Base-by-base conservation (phyloP, 768 basidiomycete species). In the Sistotremastrum niveocremeum region DNA sequence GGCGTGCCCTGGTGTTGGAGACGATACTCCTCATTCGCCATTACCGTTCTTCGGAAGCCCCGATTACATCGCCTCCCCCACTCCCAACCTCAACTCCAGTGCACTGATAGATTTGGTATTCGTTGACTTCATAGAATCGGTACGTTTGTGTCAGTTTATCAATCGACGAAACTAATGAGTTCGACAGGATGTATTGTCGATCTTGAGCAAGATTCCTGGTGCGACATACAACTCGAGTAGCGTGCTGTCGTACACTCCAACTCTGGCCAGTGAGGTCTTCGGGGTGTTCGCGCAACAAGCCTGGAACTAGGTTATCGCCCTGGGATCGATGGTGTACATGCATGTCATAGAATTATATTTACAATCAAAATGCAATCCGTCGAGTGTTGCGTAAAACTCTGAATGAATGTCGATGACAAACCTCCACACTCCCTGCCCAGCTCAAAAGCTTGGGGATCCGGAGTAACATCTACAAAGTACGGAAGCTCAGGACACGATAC, bases 1-100 rank as follows among this genome's bases (percentile, higher is more conserved):
- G 82, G 63, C 73, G 2, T 87, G 86, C 57, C 79, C 83, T 2
- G 82, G 79, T 3, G 61, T 74, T 6, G 87, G 85, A 2, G 86
- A 89, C 56, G 87, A 89, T 53, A 76, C 70, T 3, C 60, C 62
- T 0, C 87, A 90, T 58, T 53, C 63, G 2, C 75, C 84, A 2
- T 57, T 83, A 44, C 71, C 80, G 4, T 74, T 71, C 60, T 73
- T 71, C 60, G 44, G 58, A 4, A 49, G 64, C 3, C 81, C 81
- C 0, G 67, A 71, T 54, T 86, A 77, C 56, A 68, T 85, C 48
- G 68, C 67, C 10, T 80, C 79, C 0, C 59, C 65, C 30, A 57
- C 73, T 3, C 79, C 82, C 2, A 56, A 64, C 28, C 69, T 77
- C 9, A 49, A 73, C 0, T 65, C 65, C 45, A 65, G 69, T 45